Percentiles rank a stretch among this genome's conserved stretches.
Conservation (phyloP, 2,329 filamentous ascomycete genomes). For the Biscogniauxia sp. region DNA sequence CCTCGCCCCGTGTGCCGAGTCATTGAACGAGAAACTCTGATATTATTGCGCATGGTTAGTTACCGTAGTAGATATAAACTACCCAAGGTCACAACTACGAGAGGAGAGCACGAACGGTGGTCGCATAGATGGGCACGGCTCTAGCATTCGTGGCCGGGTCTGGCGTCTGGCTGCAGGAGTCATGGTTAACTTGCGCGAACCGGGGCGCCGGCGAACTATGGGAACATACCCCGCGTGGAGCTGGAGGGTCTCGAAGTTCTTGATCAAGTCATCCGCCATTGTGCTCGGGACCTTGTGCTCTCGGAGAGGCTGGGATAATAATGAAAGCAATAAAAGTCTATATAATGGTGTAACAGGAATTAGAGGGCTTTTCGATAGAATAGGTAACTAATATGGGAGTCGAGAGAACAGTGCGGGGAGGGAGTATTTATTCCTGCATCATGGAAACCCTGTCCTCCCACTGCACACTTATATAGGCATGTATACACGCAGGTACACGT, state of each 20-base stretch:
- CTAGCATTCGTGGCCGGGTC: constrained; percentile 82
- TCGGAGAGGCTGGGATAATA: constrained; percentile 6
- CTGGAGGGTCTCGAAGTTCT: constrained; percentile 80
- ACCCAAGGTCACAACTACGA: neutral
- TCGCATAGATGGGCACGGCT: constrained; percentile 94
- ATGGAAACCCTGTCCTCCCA: neutral
- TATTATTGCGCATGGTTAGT: constrained; percentile 5
- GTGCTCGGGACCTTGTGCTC: constrained; percentile 11
- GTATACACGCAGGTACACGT: neutral
- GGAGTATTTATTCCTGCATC: too few relatives aligned
- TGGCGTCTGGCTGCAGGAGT: constrained; percentile 63
- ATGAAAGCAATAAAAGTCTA: too few relatives aligned
- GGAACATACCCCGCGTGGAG: constrained; percentile 72
- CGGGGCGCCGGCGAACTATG: neutral
- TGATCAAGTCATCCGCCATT: constrained; percentile 49
- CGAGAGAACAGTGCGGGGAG: neutral
- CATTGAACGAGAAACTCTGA: constrained; percentile 88
- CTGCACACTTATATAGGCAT: neutral
- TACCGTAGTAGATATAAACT: neutral
- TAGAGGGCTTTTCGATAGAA: too few relatives aligned
- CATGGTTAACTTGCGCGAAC: neutral
- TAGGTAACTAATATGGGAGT: neutral
- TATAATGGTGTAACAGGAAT: neutral
- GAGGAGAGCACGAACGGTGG: constrained; percentile 52
- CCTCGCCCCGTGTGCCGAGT: constrained; percentile 90